phyloP scores from a whole-genome alignment of 495 filamentous ascomycete species.

The Polyplosphaeria fusca region DNA sequence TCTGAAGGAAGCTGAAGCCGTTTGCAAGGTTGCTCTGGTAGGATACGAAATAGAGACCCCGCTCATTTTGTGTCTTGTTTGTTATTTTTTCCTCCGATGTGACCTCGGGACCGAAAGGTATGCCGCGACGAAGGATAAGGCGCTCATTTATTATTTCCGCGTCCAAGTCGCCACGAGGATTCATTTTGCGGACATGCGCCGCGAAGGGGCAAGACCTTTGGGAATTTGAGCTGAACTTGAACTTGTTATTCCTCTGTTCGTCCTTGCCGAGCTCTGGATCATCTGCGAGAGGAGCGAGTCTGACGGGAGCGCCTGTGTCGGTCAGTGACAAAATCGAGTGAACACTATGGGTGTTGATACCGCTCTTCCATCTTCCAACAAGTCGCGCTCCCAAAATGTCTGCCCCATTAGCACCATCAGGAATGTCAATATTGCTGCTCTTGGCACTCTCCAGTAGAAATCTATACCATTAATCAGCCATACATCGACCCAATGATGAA shows the following conservation, averaged over 20 bases:
- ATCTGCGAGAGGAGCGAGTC: slow-evolving; percentile 38
- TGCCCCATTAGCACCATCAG: slow-evolving; percentile 17
- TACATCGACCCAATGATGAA: background rate
- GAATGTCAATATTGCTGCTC: slow-evolving; percentile 2
- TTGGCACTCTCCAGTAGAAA: background rate
- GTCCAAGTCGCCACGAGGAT: slow-evolving; percentile 41
- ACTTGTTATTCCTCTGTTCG: slow-evolving; percentile 37
- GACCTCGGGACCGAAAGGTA: slow-evolving; percentile 46
- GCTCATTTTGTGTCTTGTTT: slow-evolving; percentile 31
- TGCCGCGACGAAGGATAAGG: slow-evolving; percentile 45
- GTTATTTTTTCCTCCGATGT: slow-evolving; percentile 20
- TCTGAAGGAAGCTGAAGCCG: slow-evolving; percentile 45
- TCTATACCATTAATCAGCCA: too few relatives aligned
- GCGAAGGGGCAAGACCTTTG: slow-evolving; percentile 44
- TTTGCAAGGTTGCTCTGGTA: slow-evolving; percentile 42
- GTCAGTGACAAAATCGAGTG: too few relatives aligned
- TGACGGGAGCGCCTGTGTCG: slow-evolving; percentile 40
- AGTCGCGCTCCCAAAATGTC: slow-evolving; percentile 45
- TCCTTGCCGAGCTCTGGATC: slow-evolving; percentile 33
- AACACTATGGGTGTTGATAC: slow-evolving; percentile 30
- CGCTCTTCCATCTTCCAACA: slow-evolving; percentile 46
- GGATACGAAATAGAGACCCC: slow-evolving; percentile 44
- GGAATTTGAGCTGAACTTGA: slow-evolving; percentile 26
- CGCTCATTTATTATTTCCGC: slow-evolving; percentile 13
- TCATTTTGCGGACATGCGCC: slow-evolving; percentile 47